Base-by-base conservation (phyloP, 1,284 basidiomycete species). In the Hymenochaete sp. region DNA sequence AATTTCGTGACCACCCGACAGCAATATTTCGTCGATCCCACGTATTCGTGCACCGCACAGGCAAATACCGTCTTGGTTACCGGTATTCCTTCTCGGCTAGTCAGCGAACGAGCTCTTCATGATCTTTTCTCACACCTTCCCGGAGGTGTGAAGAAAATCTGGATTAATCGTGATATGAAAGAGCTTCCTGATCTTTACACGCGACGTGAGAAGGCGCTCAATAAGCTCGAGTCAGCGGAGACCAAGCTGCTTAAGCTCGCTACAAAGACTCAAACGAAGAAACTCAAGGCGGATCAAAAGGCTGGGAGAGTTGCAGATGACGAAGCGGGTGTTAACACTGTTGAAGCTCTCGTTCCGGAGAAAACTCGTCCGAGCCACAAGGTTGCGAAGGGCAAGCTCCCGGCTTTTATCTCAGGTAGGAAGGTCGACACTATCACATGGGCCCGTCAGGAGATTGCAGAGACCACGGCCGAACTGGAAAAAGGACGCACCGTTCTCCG, bases 351-450 rank as follows among this genome's bases (percentile, higher is more conserved):
- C 24, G 81, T 92, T 0, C 82, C 89, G 0, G 65, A 64, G 28
- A 69, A 73, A 11, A 68, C 87, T 53, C 76, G 93, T 2, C 95
- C 95, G 0, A 79, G 78, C 0, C 88, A 89, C 62, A 82, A 85
- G 45, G 75, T 96, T 19, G 68, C 69, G 44, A 55, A 59, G 38
- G 59, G 63, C 13, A 82, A 67, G 70, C 58, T 73, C 33, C 79
- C 79, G 0, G 75, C 80, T 51, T 62, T 69, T 0, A 62, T 83
- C 0, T 67, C 73, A 7, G 85, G 85, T 2, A 64, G 90, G 60
- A 89, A 95, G 64, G 89, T 93, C 4, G 95, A 98, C 65, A 75
- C 82, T 1, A 92, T 98, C 58, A 80, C 90, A 2, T 98, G 93
- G 92, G 81, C 82, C 40, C 76, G 92, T 26, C 64, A 72, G 27